Evolutionary conservation across 495 filamentous ascomycete genomes (phyloP).

Genomic region (Filosporella fistucella): DNA sequence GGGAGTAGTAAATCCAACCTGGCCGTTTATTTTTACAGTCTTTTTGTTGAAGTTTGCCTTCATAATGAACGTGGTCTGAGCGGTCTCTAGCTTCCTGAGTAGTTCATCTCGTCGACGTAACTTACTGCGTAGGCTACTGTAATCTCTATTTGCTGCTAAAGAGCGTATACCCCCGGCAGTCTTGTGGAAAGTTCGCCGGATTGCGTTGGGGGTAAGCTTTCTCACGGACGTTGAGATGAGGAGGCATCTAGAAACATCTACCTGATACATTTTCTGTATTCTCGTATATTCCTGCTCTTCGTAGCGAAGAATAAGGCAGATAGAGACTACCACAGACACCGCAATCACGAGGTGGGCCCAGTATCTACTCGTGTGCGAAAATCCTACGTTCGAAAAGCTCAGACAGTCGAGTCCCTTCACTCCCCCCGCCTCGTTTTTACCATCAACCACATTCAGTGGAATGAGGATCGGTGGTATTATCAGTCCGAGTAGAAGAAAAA

Average conservation of each 20-base stretch:
- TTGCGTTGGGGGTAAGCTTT: slow-evolving; percentile 6
- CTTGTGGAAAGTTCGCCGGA: slow-evolving; percentile 9
- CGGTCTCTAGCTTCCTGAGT: slow-evolving; percentile 11
- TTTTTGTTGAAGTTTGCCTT: slow-evolving; percentile 25
- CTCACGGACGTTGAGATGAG: slow-evolving; percentile 4
- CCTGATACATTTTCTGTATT: slow-evolving; percentile 36
- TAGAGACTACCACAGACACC: slow-evolving; percentile 53
- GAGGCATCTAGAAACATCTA: background rate
- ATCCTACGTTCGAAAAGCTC: slow-evolving; percentile 63
- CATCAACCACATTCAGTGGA: slow-evolving; percentile 56
- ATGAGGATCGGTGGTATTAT: slow-evolving; percentile 64
- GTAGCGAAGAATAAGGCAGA: slow-evolving; percentile 64
- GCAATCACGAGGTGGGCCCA: slow-evolving; percentile 72
- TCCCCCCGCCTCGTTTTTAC: slow-evolving; percentile 35
- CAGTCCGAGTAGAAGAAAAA: slow-evolving; percentile 63
- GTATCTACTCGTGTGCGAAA: slow-evolving; percentile 52
- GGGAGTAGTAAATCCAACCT: too few species aligned
- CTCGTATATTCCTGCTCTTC: slow-evolving; percentile 70
- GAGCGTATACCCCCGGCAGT: background rate
- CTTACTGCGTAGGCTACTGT: slow-evolving; percentile 9
- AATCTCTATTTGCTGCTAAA: slow-evolving; percentile 11
- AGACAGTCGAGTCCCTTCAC: slow-evolving; percentile 59
- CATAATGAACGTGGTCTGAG: slow-evolving; percentile 14
- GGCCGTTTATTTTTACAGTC: too few species aligned
- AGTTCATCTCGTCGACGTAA: slow-evolving; percentile 9